Evolutionary conservation across 441 rosid genomes (phyloP).

Genomic region (Adansonia rubrostipa): DNA sequence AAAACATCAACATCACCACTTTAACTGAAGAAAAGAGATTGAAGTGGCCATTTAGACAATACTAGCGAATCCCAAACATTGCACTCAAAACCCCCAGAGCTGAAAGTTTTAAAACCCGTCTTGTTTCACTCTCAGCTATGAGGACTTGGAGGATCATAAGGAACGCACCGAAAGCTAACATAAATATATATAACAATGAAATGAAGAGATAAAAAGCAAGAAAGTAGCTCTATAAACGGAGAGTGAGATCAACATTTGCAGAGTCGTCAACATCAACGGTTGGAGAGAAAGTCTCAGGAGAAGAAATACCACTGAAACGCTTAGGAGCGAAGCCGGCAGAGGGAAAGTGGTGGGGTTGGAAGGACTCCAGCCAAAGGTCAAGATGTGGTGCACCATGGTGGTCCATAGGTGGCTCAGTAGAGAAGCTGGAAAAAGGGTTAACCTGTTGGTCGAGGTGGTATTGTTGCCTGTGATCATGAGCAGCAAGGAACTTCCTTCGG

Average conservation of each 20-base stretch:
- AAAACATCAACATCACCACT: slow-evolving; percentile 17
- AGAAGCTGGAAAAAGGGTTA: slow-evolving; percentile 30
- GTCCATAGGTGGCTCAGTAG: slow-evolving; percentile 19
- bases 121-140: background rate
- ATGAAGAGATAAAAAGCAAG: background rate
- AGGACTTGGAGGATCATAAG: background rate
- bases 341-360: slow-evolving; percentile 14
- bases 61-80: background rate
- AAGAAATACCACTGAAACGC: slow-evolving; percentile 27
- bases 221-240: slow-evolving; percentile 50
- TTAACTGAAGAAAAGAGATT: slow-evolving; percentile 15
- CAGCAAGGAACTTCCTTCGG: slow-evolving; percentile 49
- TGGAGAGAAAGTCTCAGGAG: slow-evolving; percentile 36
- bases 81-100: background rate
- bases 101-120: background rate
- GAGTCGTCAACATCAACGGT: slow-evolving; percentile 38
- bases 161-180: background rate
- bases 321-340: slow-evolving; percentile 10
- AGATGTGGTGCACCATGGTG: slow-evolving; percentile 7
- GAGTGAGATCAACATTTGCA: slow-evolving; percentile 64
- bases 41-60: background rate
- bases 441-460: slow-evolving; percentile 9
- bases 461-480: slow-evolving; percentile 16
- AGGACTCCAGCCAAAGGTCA: slow-evolving; percentile 38
- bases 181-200: background rate